phyloP scores from a whole-genome alignment of 768 basidiomycete species.

The Rhodotorula taiwanensis region DNA sequence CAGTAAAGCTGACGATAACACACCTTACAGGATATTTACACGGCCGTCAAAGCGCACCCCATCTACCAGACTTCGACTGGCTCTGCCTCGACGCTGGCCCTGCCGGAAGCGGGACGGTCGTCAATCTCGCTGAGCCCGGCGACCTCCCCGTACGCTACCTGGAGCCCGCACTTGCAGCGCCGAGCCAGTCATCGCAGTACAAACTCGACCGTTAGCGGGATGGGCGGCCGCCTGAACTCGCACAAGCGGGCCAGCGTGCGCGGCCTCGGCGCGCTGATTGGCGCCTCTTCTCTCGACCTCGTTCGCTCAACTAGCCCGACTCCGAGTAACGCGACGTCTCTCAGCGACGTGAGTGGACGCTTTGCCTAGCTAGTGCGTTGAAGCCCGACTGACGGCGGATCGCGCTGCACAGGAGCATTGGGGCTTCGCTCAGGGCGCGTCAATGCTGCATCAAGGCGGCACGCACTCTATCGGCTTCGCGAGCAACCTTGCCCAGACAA shows the following conservation, averaged over 20 bases:
- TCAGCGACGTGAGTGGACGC: constrained; percentile 55
- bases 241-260: constrained; percentile 88
- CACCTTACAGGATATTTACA: constrained; percentile 68
- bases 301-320: constrained; percentile 81
- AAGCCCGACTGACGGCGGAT: constrained; percentile 48
- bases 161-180: constrained; percentile 30
- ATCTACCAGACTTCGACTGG: constrained; percentile 32
- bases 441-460: constrained; percentile 40
- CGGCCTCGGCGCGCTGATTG: constrained; percentile 75
- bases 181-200: constrained; percentile 54
- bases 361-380: background rate
- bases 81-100: constrained; percentile 35
- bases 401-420: constrained; percentile 47
- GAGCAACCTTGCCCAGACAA: constrained; percentile 91
- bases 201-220: background rate
- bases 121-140: constrained; percentile 28
- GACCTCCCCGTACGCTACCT: constrained; percentile 39
- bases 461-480: constrained; percentile 86
- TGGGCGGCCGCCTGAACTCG: constrained; percentile 50
- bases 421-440: constrained; percentile 29
- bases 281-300: constrained; percentile 58
- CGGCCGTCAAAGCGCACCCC: constrained; percentile 59
- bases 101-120: constrained; percentile 26
- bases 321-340: constrained; percentile 83
- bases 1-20: background rate